Percentiles rank a stretch among this genome's conserved stretches.
phyloP scores from a whole-genome alignment of 768 basidiomycete genomes.

The Suillus alpinus region DNA sequence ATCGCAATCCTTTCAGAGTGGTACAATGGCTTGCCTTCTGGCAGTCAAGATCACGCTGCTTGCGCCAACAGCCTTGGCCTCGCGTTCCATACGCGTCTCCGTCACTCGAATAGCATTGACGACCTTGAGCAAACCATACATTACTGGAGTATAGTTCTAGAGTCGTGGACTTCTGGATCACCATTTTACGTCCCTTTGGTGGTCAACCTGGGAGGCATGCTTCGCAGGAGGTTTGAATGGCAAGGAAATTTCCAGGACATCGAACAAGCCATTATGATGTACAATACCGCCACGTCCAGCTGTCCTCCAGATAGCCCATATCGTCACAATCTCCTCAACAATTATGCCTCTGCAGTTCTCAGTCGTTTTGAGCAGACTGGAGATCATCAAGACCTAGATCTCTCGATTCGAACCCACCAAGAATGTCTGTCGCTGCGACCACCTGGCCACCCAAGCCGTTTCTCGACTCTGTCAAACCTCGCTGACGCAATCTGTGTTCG shows the following conservation, averaged over 20 bases:
- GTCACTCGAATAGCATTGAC: constrained; percentile 12
- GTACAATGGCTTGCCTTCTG: constrained; percentile 18
- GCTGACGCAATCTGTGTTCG: constrained; percentile 18
- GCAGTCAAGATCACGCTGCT: constrained; percentile 12
- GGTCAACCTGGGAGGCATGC: constrained; percentile 15
- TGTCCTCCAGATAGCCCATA: constrained; percentile 7
- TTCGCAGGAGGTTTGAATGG: constrained; percentile 17
- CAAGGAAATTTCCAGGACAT: constrained; percentile 21
- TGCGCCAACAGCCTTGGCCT: constrained; percentile 21
- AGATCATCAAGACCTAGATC: constrained; percentile 16
- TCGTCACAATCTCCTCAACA: constrained; percentile 22
- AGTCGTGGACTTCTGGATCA: constrained; percentile 10
- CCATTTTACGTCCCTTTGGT: constrained; percentile 15
- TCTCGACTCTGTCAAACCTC: constrained; percentile 16
- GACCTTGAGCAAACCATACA: constrained; percentile 23
- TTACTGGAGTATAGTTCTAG: constrained; percentile 13
- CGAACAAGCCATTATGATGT: constrained; percentile 14
- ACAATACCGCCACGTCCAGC: constrained; percentile 7
- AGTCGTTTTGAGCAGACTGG: constrained; percentile 16
- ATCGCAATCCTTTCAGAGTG: constrained; percentile 16
- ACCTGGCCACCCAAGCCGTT: constrained; percentile 16
- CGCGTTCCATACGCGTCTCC: constrained; percentile 22
- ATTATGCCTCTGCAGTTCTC: constrained; percentile 15
- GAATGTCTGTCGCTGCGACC: constrained; percentile 21
- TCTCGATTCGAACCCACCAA: constrained; percentile 13